Base-by-base conservation (phyloP, 164 flowering plant species). In the Aristolochia fimbriata region DNA sequence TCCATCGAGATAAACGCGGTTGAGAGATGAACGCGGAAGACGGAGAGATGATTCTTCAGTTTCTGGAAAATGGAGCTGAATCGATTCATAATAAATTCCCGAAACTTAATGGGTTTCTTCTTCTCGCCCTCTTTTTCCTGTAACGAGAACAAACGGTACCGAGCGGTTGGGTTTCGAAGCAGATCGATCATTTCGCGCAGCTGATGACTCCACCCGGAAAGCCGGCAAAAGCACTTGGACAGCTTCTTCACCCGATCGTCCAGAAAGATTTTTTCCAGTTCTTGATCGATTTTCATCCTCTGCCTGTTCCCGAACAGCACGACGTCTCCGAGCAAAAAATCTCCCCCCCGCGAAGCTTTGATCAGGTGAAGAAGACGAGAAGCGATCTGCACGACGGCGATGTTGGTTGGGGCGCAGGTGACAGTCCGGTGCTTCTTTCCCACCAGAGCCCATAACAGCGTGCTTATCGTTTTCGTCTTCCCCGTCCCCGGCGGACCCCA, bases 401-500 rank as follows among this genome's bases (percentile, higher is more conserved):
- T 16, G 21, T 64, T 64, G 17, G 60, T 63, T 15, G 66, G 54
- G 3, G 46, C 54, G 17, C 59, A 63, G 23, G 69, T 53, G 43
- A 87, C 67, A 15, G 81, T 79, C 55, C 84, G 76, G 27, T 30
- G 57, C 0, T 74, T 80, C 75, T 64, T 71, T 47, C 48, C 48
- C 16, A 80, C 60, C 19, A 84, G 81, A 1, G 14, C 22, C 58
- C 64, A 62, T 1, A 86, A 77, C 72, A 88, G 43, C 15, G 65
- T 37, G 57, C 79, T 62, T 8, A 80, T 52, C 2, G 93, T 83
- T 65, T 78, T 79, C 0, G 96, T 88, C 49, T 86, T 88, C 12
- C 92, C 96, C 1, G 96, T 86, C 15, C 92, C 91, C 0, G 91
- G 91, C 1, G 91, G 93, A 12, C 96, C 93, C 88, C 93, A 81